These are phyloP conservation scores for Piper betle DNA, from an alignment of 164 flowering plant genomes.

Conservation along the genomic window DNA sequence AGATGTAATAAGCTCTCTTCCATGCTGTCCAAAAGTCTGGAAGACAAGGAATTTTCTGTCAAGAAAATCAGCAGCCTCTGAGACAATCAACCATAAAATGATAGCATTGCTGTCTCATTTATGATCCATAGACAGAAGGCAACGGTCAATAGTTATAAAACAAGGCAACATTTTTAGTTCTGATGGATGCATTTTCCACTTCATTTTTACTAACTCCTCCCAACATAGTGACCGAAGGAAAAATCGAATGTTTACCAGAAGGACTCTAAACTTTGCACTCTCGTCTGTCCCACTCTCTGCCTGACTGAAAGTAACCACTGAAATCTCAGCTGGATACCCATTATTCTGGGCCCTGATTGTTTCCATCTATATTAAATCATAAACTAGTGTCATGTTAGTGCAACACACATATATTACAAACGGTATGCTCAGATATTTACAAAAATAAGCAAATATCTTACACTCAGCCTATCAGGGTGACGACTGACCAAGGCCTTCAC, in stretches of 20 bases:
- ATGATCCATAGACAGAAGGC: not conserved
- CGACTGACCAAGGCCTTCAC: slow-evolving; percentile 63
- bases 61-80: slow-evolving; percentile 67
- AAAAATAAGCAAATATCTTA: slow-evolving; percentile 15
- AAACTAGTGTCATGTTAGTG: slow-evolving; percentile 1
- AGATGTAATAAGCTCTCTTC: slow-evolving; percentile 91
- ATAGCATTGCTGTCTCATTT: not conserved
- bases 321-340: slow-evolving; percentile 62
- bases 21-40: slow-evolving; percentile 99
- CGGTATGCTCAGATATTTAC: not conserved
- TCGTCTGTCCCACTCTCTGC: slow-evolving; percentile 31
- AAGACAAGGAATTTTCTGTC: slow-evolving; percentile 99
- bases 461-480: slow-evolving; percentile 61
- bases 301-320: slow-evolving; percentile 63
- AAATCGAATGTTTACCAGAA: slow-evolving; percentile 56
- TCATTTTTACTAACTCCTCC: not conserved
- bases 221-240: not conserved
- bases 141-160: not conserved
- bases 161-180: not conserved
- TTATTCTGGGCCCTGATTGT: slow-evolving; percentile 42
- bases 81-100: slow-evolving; percentile 21
- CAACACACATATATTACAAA: not conserved
- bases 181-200: not conserved
- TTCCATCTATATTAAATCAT: slow-evolving; percentile 38
- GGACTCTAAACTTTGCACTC: slow-evolving; percentile 65